Evolutionary conservation across 2,329 filamentous ascomycete species (phyloP), one percentile per base, ranked within the genome.

Genomic region (Arthrinium puccinioides): DNA sequence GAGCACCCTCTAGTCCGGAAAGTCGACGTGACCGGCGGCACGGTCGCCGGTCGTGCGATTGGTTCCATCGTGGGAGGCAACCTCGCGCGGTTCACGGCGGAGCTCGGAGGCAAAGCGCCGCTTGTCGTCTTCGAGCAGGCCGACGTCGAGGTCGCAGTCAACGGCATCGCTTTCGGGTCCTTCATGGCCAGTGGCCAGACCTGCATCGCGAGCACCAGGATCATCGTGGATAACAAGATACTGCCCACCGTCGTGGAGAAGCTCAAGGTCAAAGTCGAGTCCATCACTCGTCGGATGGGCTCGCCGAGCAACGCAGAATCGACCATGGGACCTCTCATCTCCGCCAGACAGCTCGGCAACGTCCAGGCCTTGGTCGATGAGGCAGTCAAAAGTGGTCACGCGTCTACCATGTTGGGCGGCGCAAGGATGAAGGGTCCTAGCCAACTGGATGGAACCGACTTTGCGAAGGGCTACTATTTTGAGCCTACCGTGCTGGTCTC

Each of bases 21-120:
- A 64, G 73, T 87, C 39, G 82, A 84, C 47, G 79, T 88, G 49
- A 87, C 83, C 25, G 83, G 84, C 29, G 82, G 81, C n/a, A 87
- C 82, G 16, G 62, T 65, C n/a, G 78, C 82, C 14, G 83, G 82
- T 5, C 69, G 78, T 40, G 72, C 74, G 24, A 84, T 87, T 50
- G 80, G 84, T 44, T 68, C 76, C 29, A 70, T 82, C 27, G 79
- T 75, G 19, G 74, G 76, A 28, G 72, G 69, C 44, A 85, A 85
- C 59, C 60, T 86, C 47, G 79, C 82, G 53, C 74, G 78, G 49
- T 79, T 80, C 47, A 85, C 80, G 25, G 76, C 84, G 19, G 81
- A 86, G 62, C 71, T 86, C 19, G 82, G 82, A 7, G 79, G 84
- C 52, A 84, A 86, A 64, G 77, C 75, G 31, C 82, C 82, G 15